Percentiles rank a stretch among this genome's conserved stretches.
Conservation (phyloP, 345 rosid genomes). For the Hibiscus syriacus region DNA sequence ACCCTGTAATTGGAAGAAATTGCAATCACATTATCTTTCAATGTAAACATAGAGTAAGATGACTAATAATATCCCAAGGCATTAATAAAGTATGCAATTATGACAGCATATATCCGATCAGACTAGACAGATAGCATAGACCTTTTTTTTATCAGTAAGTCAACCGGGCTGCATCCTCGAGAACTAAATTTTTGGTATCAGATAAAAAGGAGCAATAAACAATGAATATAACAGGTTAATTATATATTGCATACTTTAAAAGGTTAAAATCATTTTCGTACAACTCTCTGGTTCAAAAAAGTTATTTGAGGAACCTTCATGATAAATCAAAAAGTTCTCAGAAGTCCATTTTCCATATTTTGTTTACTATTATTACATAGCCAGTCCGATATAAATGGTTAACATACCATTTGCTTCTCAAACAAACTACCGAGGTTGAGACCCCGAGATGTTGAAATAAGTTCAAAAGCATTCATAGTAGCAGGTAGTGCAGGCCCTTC, state of each 20-base stretch:
- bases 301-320: not conserved
- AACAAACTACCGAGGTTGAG: constrained; percentile 89
- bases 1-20: constrained; percentile 45
- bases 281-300: not conserved
- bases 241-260: not conserved
- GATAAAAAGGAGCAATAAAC: not conserved
- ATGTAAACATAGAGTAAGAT: not conserved
- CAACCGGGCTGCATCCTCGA: not conserved
- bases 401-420: constrained; percentile 88
- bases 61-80: not conserved
- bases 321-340: not conserved
- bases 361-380: not conserved
- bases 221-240: not conserved
- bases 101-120: not conserved
- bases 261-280: not conserved
- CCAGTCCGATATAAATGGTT: not conserved
- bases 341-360: not conserved
- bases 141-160: not conserved
- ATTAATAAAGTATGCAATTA: not conserved
- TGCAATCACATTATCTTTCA: constrained; percentile 10
- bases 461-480: constrained; percentile 97
- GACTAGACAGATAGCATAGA: not conserved
- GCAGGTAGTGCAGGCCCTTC: constrained; percentile 62
- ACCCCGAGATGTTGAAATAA: constrained; percentile 91
- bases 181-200: not conserved